Base-by-base conservation (phyloP, 768 basidiomycete genomes). In the Coprinopsis marcescibilis region DNA sequence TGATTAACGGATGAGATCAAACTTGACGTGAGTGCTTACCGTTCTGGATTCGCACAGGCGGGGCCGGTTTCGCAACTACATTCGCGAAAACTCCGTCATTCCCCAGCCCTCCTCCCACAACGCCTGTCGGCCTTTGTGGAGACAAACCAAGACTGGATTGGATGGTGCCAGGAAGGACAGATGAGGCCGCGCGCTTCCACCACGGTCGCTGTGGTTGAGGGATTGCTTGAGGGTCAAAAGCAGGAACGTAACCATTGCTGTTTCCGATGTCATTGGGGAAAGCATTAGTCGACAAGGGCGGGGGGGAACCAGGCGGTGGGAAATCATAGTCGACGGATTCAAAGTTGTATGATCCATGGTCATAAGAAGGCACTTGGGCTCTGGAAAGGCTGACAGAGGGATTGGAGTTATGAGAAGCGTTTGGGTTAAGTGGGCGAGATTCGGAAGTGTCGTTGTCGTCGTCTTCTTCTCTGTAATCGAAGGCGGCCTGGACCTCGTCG, bases 61-160 rank as follows among this genome's bases (percentile, higher is more conserved):
- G 59, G 34, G 79, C 70, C 1, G 85, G 85, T 58, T 96, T 95
- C 13, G 95, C 95, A 32, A 81, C 83, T n/a, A 98, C 80, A 62
- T 97, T 98, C 25, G 83, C 86, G 64, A 97, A 98, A 17, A 98
- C 94, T 14, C 94, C 95, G 50, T 94, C 92, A 55, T 93, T 92
- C 40, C 73, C 66, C 10, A 71, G 71, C 6, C 86, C 88, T 27
- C 81, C 78, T 23, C 87, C 87, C 4, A 86, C 61, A 17, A 64
- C 65, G 13, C 75, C 73, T 19, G 65, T 60, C 27, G 70, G 66
- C 30, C 60, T 58, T 53, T 62, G 52, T 46, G 69, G 53, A 25
- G 56, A 62, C 21, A 80, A 52, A n/a, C 77, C 73, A 3, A 79
- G 54, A 44, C 68, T 75, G 13, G 69, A 64, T 17, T 69, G 58